Evolutionary conservation across 1,139 yeast species (phyloP).

Genomic region (Torulaspora globosa): DNA sequence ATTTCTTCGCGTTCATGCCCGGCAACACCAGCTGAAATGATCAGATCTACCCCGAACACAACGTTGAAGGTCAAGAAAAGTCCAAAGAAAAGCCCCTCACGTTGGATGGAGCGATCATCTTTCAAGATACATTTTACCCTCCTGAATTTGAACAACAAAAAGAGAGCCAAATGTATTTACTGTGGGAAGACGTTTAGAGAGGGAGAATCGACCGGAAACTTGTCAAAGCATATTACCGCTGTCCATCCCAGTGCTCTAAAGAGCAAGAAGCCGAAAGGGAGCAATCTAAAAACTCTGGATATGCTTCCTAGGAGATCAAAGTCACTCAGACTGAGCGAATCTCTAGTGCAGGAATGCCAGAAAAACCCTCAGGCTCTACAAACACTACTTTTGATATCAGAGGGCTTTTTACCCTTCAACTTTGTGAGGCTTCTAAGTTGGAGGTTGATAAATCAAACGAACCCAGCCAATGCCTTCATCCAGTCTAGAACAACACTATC

Average conservation of each 20-base stretch:
- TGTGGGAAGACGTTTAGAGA: conserved; percentile 12
- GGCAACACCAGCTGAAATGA: no score
- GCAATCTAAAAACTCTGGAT: background rate
- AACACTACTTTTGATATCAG: background rate
- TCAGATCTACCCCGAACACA: background rate
- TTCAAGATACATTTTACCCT: conserved; percentile 8
- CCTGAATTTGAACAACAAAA: background rate
- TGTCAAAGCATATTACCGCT: conserved; percentile 10
- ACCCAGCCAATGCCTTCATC: background rate
- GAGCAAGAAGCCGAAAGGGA: background rate
- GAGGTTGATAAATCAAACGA: background rate
- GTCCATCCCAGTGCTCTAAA: background rate
- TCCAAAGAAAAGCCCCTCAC: background rate
- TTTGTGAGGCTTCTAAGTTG: background rate
- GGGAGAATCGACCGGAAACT: conserved; percentile 13
- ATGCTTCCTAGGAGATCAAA: background rate
- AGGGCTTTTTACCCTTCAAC: background rate
- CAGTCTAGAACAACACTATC: background rate
- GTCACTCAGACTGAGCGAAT: background rate
- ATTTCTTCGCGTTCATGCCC: no score
- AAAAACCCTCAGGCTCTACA: background rate
- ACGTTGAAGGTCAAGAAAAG: background rate
- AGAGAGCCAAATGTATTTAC: conserved; percentile 9
- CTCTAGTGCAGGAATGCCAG: background rate
- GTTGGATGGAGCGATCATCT: conserved; percentile 12